Percentiles rank a stretch among this genome's conserved stretches.
Conservation (phyloP, 352 stramenopile species). For the Globisporangium cystogenes region DNA sequence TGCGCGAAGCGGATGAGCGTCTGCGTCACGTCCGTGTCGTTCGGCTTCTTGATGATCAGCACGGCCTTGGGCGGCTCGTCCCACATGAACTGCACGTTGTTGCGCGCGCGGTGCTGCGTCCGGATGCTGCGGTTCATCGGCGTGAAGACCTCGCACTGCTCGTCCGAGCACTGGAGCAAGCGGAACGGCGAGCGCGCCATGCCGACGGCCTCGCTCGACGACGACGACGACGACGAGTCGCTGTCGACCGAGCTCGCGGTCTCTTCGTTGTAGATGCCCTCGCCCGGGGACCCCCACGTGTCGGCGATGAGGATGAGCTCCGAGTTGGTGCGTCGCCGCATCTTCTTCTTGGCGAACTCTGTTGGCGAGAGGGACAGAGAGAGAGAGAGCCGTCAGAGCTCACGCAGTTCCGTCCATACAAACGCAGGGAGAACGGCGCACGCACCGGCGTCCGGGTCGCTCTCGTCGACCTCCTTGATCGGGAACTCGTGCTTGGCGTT, state of each 20-base stretch:
- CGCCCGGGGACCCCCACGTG: conserved; percentile 62
- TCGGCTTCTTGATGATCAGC: conserved; percentile 88
- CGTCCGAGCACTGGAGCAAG: conserved; percentile 80
- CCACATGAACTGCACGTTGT: conserved; percentile 89
- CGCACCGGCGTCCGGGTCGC: background rate
- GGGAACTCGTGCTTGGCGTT: conserved; percentile 10
- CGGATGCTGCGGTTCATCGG: conserved; percentile 83
- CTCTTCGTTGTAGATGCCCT: conserved; percentile 72
- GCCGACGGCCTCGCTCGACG: conserved; percentile 31
- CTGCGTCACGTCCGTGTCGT: conserved; percentile 69
- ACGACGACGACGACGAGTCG: conserved; percentile 30
- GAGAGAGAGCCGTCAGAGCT: background rate
- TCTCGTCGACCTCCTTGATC: conserved; percentile 17
- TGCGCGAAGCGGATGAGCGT: conserved; percentile 55
- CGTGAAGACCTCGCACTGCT: conserved; percentile 86
- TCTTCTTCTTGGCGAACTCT: conserved; percentile 47
- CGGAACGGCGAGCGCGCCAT: conserved; percentile 62
- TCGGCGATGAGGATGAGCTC: conserved; percentile 81
- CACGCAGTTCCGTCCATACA: background rate
- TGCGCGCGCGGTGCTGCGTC: conserved; percentile 77
- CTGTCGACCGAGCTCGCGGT: conserved; percentile 39
- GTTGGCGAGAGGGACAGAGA: background rate
- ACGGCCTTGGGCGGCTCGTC: conserved; percentile 76
- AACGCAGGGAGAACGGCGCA: background rate
- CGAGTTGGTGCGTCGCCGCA: conserved; percentile 72